Conservation (phyloP, 306 rosid genomes). For the Bauhinia variegata region DNA sequence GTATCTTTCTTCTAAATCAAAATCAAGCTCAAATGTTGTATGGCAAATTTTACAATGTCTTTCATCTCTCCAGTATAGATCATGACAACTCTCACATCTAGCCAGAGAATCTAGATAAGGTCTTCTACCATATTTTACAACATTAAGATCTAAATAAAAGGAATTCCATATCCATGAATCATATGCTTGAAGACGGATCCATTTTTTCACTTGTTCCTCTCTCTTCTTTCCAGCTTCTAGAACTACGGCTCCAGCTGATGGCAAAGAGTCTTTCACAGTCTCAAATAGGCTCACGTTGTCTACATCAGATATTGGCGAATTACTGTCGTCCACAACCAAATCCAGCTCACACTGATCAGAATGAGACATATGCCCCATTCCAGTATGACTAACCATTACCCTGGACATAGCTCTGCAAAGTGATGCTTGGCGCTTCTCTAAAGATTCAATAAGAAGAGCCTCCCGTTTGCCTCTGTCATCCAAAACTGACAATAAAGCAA, state of each 20-base stretch:
- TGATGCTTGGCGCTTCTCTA: conserved; percentile 68
- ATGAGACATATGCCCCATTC: conserved; percentile 40
- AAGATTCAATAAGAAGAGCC: conserved; percentile 80
- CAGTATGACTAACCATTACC: conserved; percentile 40
- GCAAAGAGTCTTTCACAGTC: conserved; percentile 40
- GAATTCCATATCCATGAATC: conserved; percentile 94
- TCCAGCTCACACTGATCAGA: conserved; percentile 68
- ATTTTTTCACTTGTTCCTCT: conserved; percentile 67
- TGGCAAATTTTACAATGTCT: conserved; percentile 95
- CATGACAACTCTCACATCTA: conserved; percentile 90
- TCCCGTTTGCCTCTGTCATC: conserved; percentile 96
- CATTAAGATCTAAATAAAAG: conserved; percentile 74
- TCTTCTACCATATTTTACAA: conserved; percentile 85
- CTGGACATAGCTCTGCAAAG: conserved; percentile 70
- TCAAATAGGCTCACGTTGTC: conserved; percentile 68
- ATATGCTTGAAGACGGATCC: conserved; percentile 78
- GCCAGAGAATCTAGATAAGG: conserved; percentile 86
- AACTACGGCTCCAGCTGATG: conserved; percentile 64
- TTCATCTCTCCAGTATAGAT: conserved; percentile 95
- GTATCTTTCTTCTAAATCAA: conserved; percentile 91
- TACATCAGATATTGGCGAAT: conserved; percentile 84
- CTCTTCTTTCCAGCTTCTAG: conserved; percentile 71
- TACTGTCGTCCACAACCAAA: conserved; percentile 70
- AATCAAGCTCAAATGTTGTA: conserved; percentile 91
- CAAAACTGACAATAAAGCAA: conserved; percentile 74